These are phyloP conservation scores for Globisporangium parvum DNA, from an alignment of 352 stramenopile species.

Conservation along the genomic window DNA sequence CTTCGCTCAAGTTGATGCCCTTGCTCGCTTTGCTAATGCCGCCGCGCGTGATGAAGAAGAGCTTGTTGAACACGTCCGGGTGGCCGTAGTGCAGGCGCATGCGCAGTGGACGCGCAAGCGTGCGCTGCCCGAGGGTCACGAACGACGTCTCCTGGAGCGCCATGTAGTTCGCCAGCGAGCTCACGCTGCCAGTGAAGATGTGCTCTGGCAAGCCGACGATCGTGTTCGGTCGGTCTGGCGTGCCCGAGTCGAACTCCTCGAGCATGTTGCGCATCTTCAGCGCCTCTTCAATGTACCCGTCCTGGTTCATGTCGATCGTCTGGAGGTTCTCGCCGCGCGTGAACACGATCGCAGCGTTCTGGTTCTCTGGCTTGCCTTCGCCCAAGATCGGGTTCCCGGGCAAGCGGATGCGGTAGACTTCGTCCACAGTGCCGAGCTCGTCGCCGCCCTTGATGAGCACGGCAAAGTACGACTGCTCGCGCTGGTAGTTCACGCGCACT, in stretches of 20 bases:
- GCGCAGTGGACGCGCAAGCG: constrained; percentile 92
- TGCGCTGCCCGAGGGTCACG: constrained; percentile 96
- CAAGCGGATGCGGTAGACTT: constrained; percentile 97
- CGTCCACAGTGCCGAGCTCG: constrained; percentile 58
- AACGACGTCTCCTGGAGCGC: constrained; percentile 98
- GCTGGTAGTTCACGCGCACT: constrained; percentile 93
- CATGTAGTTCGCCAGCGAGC: constrained; percentile 99
- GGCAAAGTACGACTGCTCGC: constrained; percentile 95
- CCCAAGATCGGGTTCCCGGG: constrained; percentile 97
- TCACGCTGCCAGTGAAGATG: constrained; percentile 99
- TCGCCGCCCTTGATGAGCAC: constrained; percentile 94
- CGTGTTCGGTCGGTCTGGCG: constrained; percentile 73
- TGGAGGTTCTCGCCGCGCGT: constrained; percentile 96
- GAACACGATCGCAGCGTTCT: constrained; percentile 99
- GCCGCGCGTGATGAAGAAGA: constrained; percentile 98
- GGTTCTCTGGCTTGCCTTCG: constrained; percentile 99
- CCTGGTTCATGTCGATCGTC: constrained; percentile 99
- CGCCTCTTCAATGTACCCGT: constrained; percentile 98
- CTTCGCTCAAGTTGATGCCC: constrained; percentile 98
- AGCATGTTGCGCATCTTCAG: constrained; percentile 99
- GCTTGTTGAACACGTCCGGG: constrained; percentile 99
- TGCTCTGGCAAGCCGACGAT: constrained; percentile 98
- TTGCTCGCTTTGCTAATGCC: constrained; percentile 99
- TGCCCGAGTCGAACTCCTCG: constrained; percentile 93
- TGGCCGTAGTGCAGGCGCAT: constrained; percentile 98